Conservation (phyloP, 352 stramenopile genomes). For the Pythium chondricola region DNA sequence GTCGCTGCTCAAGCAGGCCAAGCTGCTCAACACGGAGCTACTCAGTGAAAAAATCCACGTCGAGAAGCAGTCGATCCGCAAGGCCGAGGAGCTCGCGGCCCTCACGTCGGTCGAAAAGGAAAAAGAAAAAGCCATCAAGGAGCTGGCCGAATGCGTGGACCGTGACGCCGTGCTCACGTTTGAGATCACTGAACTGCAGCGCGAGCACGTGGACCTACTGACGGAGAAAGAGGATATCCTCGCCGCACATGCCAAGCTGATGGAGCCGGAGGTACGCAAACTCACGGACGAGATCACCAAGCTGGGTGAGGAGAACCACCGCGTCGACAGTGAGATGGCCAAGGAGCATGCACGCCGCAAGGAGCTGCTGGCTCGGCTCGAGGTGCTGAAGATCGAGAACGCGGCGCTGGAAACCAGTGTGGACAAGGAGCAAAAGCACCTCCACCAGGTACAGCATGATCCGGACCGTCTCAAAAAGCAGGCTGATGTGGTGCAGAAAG, state of each 20-base stretch:
- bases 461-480: constrained; percentile 83
- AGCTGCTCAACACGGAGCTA: constrained; percentile 79
- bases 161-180: constrained; percentile 81
- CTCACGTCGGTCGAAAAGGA: constrained; percentile 74
- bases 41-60: constrained; percentile 82
- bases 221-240: constrained; percentile 70
- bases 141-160: constrained; percentile 69
- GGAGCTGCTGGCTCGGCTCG: constrained; percentile 50
- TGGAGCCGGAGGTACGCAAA: constrained; percentile 79
- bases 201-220: constrained; percentile 66
- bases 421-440: constrained; percentile 45
- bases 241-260: constrained; percentile 67
- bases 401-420: constrained; percentile 39
- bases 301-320: constrained; percentile 62
- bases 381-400: constrained; percentile 64
- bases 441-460: constrained; percentile 62
- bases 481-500: constrained; percentile 79
- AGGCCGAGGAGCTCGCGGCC: constrained; percentile 68
- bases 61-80: constrained; percentile 84
- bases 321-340: constrained; percentile 57
- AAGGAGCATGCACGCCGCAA: constrained; percentile 64
- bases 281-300: constrained; percentile 60
- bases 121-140: constrained; percentile 70
- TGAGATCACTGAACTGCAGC: constrained; percentile 84
- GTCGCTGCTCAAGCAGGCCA: constrained; percentile 68